Percentiles rank a stretch among this genome's conserved stretches.
Evolutionary conservation across 2,329 filamentous ascomycete species (phyloP).

Genomic region (Biscogniauxia marginata): DNA sequence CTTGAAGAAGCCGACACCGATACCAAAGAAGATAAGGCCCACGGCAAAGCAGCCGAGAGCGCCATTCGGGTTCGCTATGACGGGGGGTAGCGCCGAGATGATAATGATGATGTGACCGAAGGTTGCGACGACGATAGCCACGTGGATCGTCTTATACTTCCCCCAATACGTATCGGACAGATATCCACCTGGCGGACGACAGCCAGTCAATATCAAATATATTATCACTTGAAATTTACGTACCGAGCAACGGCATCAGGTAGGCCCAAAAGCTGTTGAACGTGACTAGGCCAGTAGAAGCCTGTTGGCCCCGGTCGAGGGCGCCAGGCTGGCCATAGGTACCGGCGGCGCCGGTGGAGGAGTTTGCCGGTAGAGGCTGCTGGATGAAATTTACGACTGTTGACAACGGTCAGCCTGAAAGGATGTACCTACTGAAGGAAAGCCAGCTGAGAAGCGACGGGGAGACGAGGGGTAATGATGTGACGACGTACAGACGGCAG

Average conservation of each 20-base stretch:
- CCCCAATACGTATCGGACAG: conserved; percentile 70
- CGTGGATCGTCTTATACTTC: conserved; percentile 70
- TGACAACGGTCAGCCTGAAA: background rate
- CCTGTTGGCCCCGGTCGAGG: conserved; percentile 44
- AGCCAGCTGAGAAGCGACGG: background rate
- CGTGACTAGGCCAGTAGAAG: conserved; percentile 26
- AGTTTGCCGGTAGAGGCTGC: conserved; percentile 39
- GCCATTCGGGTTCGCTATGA: conserved; percentile 51
- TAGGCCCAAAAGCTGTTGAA: conserved; percentile 36
- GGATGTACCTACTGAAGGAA: too few species aligned
- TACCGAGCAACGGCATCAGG: conserved; percentile 31
- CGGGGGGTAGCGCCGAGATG: conserved; percentile 54
- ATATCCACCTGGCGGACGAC: conserved; percentile 38
- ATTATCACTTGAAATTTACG: conserved; percentile 1
- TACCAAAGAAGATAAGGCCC: conserved; percentile 59
- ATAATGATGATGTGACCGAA: conserved; percentile 60
- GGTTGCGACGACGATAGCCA: conserved; percentile 48
- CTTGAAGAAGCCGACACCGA: conserved; percentile 67
- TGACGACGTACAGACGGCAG: conserved; percentile 53
- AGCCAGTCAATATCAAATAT: background rate
- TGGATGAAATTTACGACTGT: conserved; percentile 53
- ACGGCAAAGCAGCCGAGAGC: conserved; percentile 41
- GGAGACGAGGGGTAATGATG: background rate
- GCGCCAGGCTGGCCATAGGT: conserved; percentile 47
- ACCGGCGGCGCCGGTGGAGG: conserved; percentile 49